Evolutionary conservation across 352 stramenopile species (phyloP), one percentile per base, ranked within the genome.

Genomic region (Globisporangium cederbergense): DNA sequence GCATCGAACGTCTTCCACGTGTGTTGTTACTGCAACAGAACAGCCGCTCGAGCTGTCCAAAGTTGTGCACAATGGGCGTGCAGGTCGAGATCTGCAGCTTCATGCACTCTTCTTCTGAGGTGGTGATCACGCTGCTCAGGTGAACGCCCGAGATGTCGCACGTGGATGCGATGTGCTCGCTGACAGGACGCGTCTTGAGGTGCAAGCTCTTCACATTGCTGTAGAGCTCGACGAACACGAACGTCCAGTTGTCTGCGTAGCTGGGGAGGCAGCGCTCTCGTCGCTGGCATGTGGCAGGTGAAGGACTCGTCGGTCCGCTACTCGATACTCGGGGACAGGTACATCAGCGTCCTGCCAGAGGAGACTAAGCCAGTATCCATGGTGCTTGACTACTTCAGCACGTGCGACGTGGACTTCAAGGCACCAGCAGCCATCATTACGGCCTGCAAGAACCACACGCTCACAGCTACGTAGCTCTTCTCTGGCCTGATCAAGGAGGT

Each of bases 211-310:
- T 25, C 22, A 25, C 22, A 25, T 25, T 25, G 22, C 22, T 25
- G 22, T 25, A 25, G 22, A 25, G 22, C 22, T 25, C 22, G 22
- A 1, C 22, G 22, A 25, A 25, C 22, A 25, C 22, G 22, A 25
- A 0, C 22, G 22, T 25, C 22, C 22, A 25, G 22, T 25, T 25
- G 22, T 25, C 22, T 25, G 22, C 22, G 22, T 25, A 25, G 22
- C 22, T 25, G 22, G 22, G 22, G 22, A 25, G 22, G 22, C 43
- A 69, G 53, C 16, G 66, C 57, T 18, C 34, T 52, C 8, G 65
- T 81, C 8, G 63, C 68, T 10, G 57, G 77, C 25, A 66, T 73
- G 61, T 89, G 80, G 67, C 68, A 85, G 55, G 65, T 76, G 49
- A 66, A 74, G 5, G 75, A 69, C 11, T 69, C 73, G 45, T 71